phyloP scores from a whole-genome alignment of 305 asterid species.

The Fraxinus albicans region DNA sequence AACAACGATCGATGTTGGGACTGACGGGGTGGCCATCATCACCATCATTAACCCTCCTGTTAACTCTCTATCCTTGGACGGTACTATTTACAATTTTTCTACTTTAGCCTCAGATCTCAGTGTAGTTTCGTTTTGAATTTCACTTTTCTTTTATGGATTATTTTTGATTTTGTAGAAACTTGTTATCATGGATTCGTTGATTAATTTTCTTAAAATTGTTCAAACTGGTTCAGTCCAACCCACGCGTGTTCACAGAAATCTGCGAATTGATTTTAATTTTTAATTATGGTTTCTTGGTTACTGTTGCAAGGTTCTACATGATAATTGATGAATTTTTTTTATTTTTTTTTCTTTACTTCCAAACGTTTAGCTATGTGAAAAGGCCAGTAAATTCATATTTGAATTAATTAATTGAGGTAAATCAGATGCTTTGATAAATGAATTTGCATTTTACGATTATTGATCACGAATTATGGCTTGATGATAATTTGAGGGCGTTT shows the following conservation, averaged over 20 bases:
- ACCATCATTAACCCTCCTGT: conserved; percentile 96
- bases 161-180: not conserved
- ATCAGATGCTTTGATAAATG: not conserved
- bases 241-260: not conserved
- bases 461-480: not conserved
- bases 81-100: conserved; percentile 30
- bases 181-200: not conserved
- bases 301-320: not conserved
- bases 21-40: conserved; percentile 88
- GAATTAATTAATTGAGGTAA: not conserved
- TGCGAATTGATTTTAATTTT: not conserved
- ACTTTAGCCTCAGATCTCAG: conserved; percentile 19
- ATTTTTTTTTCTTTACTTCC: not conserved
- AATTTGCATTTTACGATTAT: not conserved
- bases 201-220: not conserved
- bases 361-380: not conserved
- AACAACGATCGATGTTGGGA: conserved; percentile 80
- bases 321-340: not conserved
- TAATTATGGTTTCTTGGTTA: not conserved
- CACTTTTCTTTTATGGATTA: not conserved
- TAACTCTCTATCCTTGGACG: conserved; percentile 90
- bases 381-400: not conserved
- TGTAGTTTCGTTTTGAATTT: not conserved
- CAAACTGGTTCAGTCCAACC: not conserved
- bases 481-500: not conserved